These are phyloP conservation scores for Colletotrichum cuscutae DNA, from an alignment of 2,329 filamentous ascomycete genomes.

Conservation along the genomic window DNA sequence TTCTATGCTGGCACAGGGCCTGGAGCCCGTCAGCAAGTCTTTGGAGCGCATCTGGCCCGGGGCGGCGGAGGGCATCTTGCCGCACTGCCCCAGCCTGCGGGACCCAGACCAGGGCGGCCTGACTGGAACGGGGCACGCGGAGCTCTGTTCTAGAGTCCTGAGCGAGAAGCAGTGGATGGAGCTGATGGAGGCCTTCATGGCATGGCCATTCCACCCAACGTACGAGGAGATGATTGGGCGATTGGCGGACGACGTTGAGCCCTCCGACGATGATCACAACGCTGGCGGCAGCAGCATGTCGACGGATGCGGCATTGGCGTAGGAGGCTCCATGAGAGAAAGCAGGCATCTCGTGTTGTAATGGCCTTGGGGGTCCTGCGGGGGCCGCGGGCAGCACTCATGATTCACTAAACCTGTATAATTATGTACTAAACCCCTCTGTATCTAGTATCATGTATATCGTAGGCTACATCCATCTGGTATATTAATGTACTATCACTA, in stretches of 20 bases:
- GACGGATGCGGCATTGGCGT: background rate
- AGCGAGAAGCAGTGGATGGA: slow-evolving; percentile 66
- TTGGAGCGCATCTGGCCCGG: slow-evolving; percentile 69
- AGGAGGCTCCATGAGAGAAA: background rate
- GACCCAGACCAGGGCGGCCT: slow-evolving; percentile 61
- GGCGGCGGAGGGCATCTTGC: slow-evolving; percentile 63
- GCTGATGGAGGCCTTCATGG: slow-evolving; percentile 68
- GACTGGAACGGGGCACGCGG: slow-evolving; percentile 48
- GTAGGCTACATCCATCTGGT: background rate
- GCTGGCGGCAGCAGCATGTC: slow-evolving; percentile 14
- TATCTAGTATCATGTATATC: background rate
- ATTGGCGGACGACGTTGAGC: slow-evolving; percentile 42
- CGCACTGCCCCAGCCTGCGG: slow-evolving; percentile 57
- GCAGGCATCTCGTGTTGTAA: background rate
- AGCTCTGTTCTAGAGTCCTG: slow-evolving; percentile 59
- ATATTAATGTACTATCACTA: background rate
- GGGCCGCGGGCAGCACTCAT: background rate
- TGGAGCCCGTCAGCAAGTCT: slow-evolving; percentile 50
- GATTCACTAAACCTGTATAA: background rate
- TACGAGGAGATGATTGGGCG: slow-evolving; percentile 60
- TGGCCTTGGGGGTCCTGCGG: no score
- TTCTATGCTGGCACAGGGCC: slow-evolving; percentile 48
- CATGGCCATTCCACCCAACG: slow-evolving; percentile 72
- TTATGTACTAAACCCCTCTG: background rate
- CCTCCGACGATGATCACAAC: background rate